Evolutionary conservation across 2,329 filamentous ascomycete species (phyloP), one percentile per base, ranked within the genome.

Genomic region (Fonsecaea nubica): DNA sequence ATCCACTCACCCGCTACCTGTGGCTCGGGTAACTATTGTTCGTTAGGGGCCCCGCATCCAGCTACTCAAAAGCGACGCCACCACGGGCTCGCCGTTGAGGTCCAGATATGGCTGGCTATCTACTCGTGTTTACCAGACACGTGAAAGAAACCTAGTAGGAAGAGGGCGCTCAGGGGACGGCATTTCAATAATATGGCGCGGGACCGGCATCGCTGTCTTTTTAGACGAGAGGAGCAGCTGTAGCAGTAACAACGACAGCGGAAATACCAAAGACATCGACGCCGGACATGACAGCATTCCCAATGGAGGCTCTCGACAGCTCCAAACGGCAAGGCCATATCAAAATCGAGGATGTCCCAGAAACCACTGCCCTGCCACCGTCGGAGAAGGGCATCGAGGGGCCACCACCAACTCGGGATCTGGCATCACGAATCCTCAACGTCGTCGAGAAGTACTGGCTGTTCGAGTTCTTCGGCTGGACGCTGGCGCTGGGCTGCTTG

Each of bases 381-480:
- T 32, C 25, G 15, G 30, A 25, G 21, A 21, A n/a, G 7, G 21
- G 8, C n/a, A 18, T 33, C 12, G 40, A 48, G 32, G 18, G 15
- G 15, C 5, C 38, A 32, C 3, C n/a, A 15, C 38, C 12, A 25
- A 21, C 58, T 7, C 50, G 21, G 12, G 13, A n/a, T 5, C 30
- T 62, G 2, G 12, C 21, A 35, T 18, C 15, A 15, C 4, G 32
- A 0, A 7, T 62, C n/a, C 38, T 62, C 36, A 35, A 57, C 21
- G 52, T 58, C 40, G 42, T 65, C 50, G 63, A 59, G 53, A 57
- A 40, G 32, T 65, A 62, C 40, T 65, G 58, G 58, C 50, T 59
- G 21, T 65, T 65, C n/a, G 63, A 61, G 25, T 59, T 65, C 36
- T 63, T 63, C 35, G 60, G 60, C 21, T 57, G 50, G 50, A 35